Evolutionary conservation across 176 grass and related monocot species (phyloP), one percentile per base, ranked within the genome.

Genomic region (Aegilops umbellulata): DNA sequence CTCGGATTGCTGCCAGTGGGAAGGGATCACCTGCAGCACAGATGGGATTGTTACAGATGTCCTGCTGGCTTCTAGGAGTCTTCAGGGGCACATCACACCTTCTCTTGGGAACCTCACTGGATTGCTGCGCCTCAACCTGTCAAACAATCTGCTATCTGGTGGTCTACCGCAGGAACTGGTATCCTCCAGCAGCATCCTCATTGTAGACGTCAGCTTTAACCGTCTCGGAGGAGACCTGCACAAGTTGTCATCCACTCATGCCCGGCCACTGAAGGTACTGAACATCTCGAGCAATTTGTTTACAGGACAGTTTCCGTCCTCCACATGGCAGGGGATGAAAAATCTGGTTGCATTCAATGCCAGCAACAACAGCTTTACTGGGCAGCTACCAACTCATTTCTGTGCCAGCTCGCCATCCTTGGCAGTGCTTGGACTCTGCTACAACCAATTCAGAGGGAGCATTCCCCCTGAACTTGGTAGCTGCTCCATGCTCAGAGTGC

Each of bases 281-380:
- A 88, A 91, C 7, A 76, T 91, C 22, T 91, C 90, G 6, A 91
- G 86, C 57, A 91, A 91, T 26, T 10, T 47, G 30, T 77, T 91
- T 46, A 31, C 76, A 8, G 86, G 81, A 15, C 15, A 79, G n/a
- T 85, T 91, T 34, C 78, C 69, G 4, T 53, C 60, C 66, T 7
- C 44, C 15, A 34, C 57, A 80, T 89, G 77, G 87, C 6, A 63
- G 3, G 2, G 2, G 19, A 78, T 61, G 47, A 6, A 29, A 7
- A 90, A 87, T 78, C 31, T 87, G 53, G 3, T 83, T 1, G 64
- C 55, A 2, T 29, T 90, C 57, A 83, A 90, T 44, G 84, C 39
- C 12, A 90, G 89, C 74, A 87, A 87, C 17, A 90, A 90, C 42
- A 90, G 84, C 66, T 87, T 90, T n/a, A 73, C 27, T 15, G 80